phyloP scores from a whole-genome alignment of 177 flowering plant genomes.

The Tripterygium wilfordii region DNA sequence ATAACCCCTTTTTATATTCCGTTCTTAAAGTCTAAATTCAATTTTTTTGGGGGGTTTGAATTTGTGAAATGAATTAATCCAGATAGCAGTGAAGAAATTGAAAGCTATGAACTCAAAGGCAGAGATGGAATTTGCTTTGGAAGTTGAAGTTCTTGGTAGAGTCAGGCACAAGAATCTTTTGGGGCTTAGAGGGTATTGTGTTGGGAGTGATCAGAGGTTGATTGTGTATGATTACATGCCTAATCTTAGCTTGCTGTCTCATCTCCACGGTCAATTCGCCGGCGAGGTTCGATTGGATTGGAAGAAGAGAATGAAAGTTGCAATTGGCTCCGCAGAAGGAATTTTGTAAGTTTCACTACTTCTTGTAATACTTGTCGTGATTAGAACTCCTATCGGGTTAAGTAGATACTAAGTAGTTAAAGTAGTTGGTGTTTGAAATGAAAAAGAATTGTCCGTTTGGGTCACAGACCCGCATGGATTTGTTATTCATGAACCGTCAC shows the following conservation, averaged over 20 bases:
- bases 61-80: too few relatives aligned
- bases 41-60: too few relatives aligned
- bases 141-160: conserved; percentile 72
- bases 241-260: conserved; percentile 68
- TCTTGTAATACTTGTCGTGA: too few relatives aligned
- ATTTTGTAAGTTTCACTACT: conserved; percentile 31
- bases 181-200: conserved; percentile 67
- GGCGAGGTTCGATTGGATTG: conserved; percentile 47
- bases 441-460: too few relatives aligned
- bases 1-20: too few relatives aligned
- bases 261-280: conserved; percentile 60
- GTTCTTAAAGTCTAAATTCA: too few relatives aligned
- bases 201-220: conserved; percentile 54
- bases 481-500: too few relatives aligned
- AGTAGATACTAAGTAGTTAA: too few relatives aligned
- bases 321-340: conserved; percentile 66
- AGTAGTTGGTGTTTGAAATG: too few relatives aligned
- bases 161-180: conserved; percentile 66
- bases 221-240: conserved; percentile 81
- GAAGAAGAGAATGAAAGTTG: conserved; percentile 55
- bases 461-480: too few relatives aligned
- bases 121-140: conserved; percentile 79
- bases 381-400: too few relatives aligned
- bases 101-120: conserved; percentile 71
- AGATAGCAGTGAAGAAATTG: conserved; percentile 81